Evolutionary conservation across 2,329 filamentous ascomycete genomes (phyloP).

Genomic region (Talaromyces sp.): DNA sequence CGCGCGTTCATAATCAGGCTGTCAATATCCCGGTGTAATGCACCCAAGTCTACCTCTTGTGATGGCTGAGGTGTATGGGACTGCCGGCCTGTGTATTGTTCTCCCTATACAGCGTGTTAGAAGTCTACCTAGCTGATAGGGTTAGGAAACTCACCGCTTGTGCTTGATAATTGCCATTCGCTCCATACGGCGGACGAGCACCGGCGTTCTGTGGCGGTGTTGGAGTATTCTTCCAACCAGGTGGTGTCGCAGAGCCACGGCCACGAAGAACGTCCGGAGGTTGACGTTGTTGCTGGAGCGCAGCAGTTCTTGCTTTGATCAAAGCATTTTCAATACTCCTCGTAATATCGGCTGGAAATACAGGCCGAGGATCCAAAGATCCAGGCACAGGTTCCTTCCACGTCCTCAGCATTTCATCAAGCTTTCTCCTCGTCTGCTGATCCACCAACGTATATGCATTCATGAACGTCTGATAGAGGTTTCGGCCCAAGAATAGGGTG

Average conservation of each 20-base stretch:
- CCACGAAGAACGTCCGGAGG: conserved; percentile 48
- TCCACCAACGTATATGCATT: conserved; percentile 90
- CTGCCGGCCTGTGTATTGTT: conserved; percentile 14
- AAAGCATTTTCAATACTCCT: conserved; percentile 90
- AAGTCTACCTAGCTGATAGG: background rate
- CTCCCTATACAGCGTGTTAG: conserved; percentile 13
- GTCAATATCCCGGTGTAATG: conserved; percentile 76
- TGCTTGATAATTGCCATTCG: conserved; percentile 24
- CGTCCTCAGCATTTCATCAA: conserved; percentile 95
- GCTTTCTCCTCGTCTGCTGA: conserved; percentile 71
- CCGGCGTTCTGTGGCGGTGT: conserved; percentile 57
- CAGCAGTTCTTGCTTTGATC: conserved; percentile 68
- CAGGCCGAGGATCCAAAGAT: conserved; percentile 84
- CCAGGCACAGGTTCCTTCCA: conserved; percentile 97
- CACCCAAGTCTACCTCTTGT: conserved; percentile 53
- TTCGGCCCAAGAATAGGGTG: conserved; percentile 86
- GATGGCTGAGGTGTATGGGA: conserved; percentile 27
- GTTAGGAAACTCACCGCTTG: conserved; percentile 15
- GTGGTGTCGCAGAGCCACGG: conserved; percentile 47
- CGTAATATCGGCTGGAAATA: conserved; percentile 82
- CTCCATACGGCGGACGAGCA: conserved; percentile 29
- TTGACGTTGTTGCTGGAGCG: conserved; percentile 45
- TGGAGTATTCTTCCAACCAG: conserved; percentile 64
- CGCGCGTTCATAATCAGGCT: conserved; percentile 68
- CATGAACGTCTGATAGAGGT: conserved; percentile 93